A percentile compares a stretch with the other conserved stretches of the same genome.
These are phyloP conservation scores for Ceratocystis destructans DNA, from an alignment of 2,329 filamentous ascomycete species.

Conservation along the genomic window DNA sequence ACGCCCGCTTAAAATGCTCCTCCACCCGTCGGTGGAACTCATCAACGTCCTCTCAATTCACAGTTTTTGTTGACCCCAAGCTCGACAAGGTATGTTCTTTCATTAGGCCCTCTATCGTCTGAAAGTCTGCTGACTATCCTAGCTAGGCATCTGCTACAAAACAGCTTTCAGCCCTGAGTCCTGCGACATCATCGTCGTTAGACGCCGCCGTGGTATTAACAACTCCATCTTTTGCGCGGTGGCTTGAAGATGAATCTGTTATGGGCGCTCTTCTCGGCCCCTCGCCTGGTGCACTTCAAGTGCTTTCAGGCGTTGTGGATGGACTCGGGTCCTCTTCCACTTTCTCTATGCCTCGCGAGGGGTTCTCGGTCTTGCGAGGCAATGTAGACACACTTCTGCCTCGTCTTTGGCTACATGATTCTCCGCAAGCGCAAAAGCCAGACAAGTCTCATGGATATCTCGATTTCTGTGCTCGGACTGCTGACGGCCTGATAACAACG, in stretches of 20 bases:
- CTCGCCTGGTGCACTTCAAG: conserved; percentile 27
- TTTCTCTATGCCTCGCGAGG: conserved; percentile 7
- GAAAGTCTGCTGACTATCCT: background rate
- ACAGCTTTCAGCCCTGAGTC: background rate
- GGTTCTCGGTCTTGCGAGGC: conserved; percentile 19
- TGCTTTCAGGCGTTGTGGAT: conserved; percentile 45
- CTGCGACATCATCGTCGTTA: background rate
- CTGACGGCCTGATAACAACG: conserved; percentile 24
- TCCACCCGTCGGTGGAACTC: conserved; percentile 7
- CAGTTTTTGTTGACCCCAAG: background rate
- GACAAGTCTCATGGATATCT: conserved; percentile 15
- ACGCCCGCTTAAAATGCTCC: background rate
- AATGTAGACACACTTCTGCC: conserved; percentile 13
- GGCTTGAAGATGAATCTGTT: conserved; percentile 34
- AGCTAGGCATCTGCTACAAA: conserved; percentile 5
- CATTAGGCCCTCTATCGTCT: background rate
- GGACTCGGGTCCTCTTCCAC: conserved; percentile 31
- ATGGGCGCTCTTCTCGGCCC: conserved; percentile 24
- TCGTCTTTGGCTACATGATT: conserved; percentile 5
- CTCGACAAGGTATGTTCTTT: conserved; percentile 4
- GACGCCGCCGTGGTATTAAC: conserved; percentile 32
- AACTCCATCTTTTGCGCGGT: conserved; percentile 35
- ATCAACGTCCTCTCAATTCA: conserved; percentile 2
- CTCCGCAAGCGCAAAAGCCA: conserved; percentile 7
- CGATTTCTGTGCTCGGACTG: conserved; percentile 2